These are phyloP conservation scores for Arthroderma uncinatum DNA, from an alignment of 2,329 filamentous ascomycete genomes.

Conservation along the genomic window DNA sequence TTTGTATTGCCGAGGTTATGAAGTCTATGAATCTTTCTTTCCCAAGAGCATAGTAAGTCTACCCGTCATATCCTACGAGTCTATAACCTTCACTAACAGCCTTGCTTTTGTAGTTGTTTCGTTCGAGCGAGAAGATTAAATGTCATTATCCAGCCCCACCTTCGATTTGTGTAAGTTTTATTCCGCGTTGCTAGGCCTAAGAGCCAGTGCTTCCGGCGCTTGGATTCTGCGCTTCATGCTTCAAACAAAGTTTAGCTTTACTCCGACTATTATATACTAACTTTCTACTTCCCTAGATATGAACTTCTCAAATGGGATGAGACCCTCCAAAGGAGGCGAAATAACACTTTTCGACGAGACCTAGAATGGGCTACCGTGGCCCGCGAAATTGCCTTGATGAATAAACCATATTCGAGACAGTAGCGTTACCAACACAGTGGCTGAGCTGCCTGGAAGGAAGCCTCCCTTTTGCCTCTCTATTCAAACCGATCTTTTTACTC, in stretches of 20 bases:
- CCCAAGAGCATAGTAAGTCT: conserved; percentile 67
- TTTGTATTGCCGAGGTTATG: conserved; percentile 99
- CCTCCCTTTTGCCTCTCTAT: neutral
- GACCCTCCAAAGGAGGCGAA: conserved; percentile 47
- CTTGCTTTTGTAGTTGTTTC: conserved; percentile 53
- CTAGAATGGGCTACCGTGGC: conserved; percentile 85
- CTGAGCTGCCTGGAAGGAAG: neutral
- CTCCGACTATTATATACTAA: neutral
- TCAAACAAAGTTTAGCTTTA: no score
- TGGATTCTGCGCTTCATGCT: no score
- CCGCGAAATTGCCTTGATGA: conserved; percentile 89
- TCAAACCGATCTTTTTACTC: neutral
- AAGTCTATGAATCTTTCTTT: conserved; percentile 67
- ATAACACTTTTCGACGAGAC: conserved; percentile 54
- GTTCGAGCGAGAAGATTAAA: conserved; percentile 86
- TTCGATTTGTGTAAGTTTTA: conserved; percentile 62
- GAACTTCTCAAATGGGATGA: conserved; percentile 97
- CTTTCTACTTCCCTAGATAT: conserved; percentile 37
- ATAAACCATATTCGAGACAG: conserved; percentile 61
- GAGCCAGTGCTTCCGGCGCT: neutral
- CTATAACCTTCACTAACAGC: conserved; percentile 5
- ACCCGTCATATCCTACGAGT: neutral
- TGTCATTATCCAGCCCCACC: conserved; percentile 94
- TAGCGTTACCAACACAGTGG: neutral
- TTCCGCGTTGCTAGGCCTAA: neutral